Evolutionary conservation across 2,329 filamentous ascomycete species (phyloP), one percentile per base, ranked within the genome.

Genomic region (Trichophyton verrucosum): DNA sequence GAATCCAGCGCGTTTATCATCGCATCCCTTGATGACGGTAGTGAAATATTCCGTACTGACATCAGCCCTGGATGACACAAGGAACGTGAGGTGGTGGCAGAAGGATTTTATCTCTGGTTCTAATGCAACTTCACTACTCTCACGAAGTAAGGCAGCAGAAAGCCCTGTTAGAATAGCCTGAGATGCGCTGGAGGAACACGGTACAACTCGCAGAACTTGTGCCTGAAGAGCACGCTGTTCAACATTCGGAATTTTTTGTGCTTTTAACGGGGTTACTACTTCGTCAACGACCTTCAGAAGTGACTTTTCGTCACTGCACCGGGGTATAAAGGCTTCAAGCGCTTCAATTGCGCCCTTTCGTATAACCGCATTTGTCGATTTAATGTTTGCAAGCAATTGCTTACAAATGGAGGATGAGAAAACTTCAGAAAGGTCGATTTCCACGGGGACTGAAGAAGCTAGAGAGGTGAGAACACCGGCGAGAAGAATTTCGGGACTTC

Each of bases 401-500:
- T 96, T 97, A 42, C 95, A 74, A 40, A 99, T 79, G 63, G 87
- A 88, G 27, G 80, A 78, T 59, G 82, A 80, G 17, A 97, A 78
- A 3, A 88, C 76, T 42, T 84, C 82, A 7, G 92, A 92, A 17
- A 97, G 79, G 68, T 99, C 92, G 66, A 94, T 80, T 4, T 78
- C 77, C 30, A 76, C 70, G 1, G 90, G 85, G 5, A 99, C 77
- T 30, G 89, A 83, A 7, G 80, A 73, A 62, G 95, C 80, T 53
- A 97, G 78, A 11, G 87, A 84, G 4, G 86, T 82, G 57, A 97
- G 76, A 24, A 96, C 80, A 64, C 90, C 87, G 66, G 87, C 85
- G 30, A 97, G 78, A 13, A 96, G 85, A 49, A 96, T 86, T 74
- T 99, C 94, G 0, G 94, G 95, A 6, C 92, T 87, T 70, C 95